phyloP scores from a whole-genome alignment of 176 grass and related monocot genomes.

The Rhynchospora tenuis region DNA sequence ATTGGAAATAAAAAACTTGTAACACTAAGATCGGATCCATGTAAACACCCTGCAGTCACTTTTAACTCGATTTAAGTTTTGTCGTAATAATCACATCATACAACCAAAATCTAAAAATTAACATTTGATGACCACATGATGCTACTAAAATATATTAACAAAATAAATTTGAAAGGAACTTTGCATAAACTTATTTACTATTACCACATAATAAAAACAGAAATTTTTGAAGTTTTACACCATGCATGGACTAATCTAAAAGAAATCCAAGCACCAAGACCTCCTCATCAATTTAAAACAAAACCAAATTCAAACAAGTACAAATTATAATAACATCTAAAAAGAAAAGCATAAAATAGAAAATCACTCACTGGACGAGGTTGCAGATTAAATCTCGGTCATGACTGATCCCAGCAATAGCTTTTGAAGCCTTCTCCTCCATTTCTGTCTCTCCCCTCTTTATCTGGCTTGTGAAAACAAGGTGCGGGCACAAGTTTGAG shows the following conservation, averaged over 20 bases:
- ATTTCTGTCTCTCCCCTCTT: not conserved
- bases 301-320: not conserved
- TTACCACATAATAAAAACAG: not conserved
- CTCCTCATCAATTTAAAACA: not conserved
- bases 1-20: not conserved
- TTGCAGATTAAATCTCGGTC: constrained; percentile 37
- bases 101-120: not conserved
- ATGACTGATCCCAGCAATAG: constrained; percentile 24
- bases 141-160: not conserved
- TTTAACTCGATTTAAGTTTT: not conserved
- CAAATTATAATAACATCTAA: not conserved
- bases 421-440: not conserved
- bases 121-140: not conserved
- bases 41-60: not conserved
- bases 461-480: not conserved
- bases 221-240: not conserved
- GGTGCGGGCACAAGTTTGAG: not conserved
- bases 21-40: not conserved
- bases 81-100: not conserved
- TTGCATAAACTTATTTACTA: not conserved
- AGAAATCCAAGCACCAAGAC: constrained; percentile 22
- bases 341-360: not conserved
- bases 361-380: constrained; percentile 54
- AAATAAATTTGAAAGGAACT: not conserved
- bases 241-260: constrained; percentile 21